Evolutionary conservation across 192 early-diverging fungal genomes (phyloP).

Genomic region (Diversispora epigaea): DNA sequence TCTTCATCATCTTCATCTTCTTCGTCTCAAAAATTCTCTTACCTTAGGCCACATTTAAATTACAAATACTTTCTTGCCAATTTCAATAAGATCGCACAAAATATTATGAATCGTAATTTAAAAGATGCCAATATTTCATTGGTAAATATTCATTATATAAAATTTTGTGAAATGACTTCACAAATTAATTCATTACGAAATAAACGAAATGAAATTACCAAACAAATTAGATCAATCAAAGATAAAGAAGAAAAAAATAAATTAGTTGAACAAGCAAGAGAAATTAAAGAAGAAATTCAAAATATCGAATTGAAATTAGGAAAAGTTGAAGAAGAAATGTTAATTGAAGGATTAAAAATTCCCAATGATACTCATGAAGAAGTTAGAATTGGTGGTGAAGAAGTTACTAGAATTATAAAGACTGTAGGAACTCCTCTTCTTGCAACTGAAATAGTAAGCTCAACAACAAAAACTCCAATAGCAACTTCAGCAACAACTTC

Average conservation of each 20-base stretch:
- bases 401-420: conserved; percentile 57
- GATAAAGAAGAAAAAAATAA: neutral
- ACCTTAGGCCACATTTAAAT: conserved; percentile 19
- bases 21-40: neutral
- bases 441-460: conserved; percentile 27
- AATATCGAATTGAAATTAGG: conserved; percentile 48
- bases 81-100: neutral
- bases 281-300: conserved; percentile 62
- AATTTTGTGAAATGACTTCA: neutral
- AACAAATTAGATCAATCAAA: neutral
- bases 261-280: conserved; percentile 50
- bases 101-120: conserved; percentile 23
- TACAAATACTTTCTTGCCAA: conserved; percentile 10
- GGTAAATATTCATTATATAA: neutral
- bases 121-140: conserved; percentile 15
- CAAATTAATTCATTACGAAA: neutral
- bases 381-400: conserved; percentile 74
- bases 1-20: neutral
- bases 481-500: too few relatives aligned
- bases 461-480: too few relatives aligned
- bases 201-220: conserved; percentile 23
- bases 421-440: conserved; percentile 44
- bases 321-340: conserved; percentile 55
- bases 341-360: conserved; percentile 63
- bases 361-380: conserved; percentile 79